phyloP scores from a whole-genome alignment of 805 yeast species.

The Barnettozyma populi region DNA sequence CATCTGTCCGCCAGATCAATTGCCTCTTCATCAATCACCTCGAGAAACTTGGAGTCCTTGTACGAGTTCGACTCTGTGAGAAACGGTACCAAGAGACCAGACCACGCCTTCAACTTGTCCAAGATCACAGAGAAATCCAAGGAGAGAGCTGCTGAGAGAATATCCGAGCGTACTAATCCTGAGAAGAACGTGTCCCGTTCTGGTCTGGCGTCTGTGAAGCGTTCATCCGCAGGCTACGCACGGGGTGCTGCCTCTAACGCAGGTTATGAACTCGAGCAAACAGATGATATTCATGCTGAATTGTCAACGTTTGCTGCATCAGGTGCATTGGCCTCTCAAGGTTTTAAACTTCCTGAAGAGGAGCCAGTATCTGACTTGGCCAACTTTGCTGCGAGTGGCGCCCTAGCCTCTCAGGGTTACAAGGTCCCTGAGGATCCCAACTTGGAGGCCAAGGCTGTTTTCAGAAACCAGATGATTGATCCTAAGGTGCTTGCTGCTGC shows the following conservation, averaged over 20 bases:
- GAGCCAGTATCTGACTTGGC: conserved; percentile 32
- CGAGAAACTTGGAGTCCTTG: conserved; percentile 34
- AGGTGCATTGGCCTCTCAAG: conserved; percentile 6
- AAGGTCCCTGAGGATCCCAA: conserved; percentile 36
- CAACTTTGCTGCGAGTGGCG: conserved; percentile 52
- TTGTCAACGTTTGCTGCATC: conserved; percentile 5
- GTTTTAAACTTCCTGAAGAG: not conserved
- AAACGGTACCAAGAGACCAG: conserved; percentile 35
- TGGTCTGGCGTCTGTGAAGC: conserved; percentile 34
- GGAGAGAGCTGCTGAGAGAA: conserved; percentile 30
- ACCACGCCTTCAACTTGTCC: conserved; percentile 37
- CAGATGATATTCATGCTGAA: not conserved
- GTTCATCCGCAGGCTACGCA: conserved; percentile 41
- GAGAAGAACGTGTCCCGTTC: conserved; percentile 27
- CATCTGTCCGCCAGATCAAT: conserved; percentile 35
- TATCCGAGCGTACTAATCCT: conserved; percentile 27
- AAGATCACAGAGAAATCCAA: conserved; percentile 47
- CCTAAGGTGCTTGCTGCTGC: conserved; percentile 46
- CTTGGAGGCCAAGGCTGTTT: conserved; percentile 35
- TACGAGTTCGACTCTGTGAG: conserved; percentile 40
- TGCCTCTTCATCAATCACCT: conserved; percentile 29
- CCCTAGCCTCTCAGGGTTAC: conserved; percentile 43
- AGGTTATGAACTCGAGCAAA: conserved; percentile 1
- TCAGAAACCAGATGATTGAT: conserved; percentile 33
- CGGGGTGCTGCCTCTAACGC: conserved; percentile 36